Evolutionary conservation across 345 rosid species (phyloP).

Genomic region (Acer negundo): DNA sequence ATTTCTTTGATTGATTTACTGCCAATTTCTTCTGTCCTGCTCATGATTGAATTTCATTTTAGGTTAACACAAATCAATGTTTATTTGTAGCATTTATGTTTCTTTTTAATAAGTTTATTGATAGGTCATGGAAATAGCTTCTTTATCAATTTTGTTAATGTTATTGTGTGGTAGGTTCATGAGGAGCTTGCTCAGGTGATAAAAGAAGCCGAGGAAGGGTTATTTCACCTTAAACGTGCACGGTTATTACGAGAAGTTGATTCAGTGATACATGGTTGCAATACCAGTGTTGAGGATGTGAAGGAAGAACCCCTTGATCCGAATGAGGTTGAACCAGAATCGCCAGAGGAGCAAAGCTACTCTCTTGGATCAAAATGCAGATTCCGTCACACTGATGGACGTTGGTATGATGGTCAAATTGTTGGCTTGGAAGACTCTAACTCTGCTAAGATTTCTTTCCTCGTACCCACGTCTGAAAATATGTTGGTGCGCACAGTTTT

Average conservation of each 20-base stretch:
- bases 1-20: no score
- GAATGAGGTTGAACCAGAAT: slow-evolving; percentile 50
- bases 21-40: no score
- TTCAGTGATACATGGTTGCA: slow-evolving; percentile 32
- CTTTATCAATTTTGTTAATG: slow-evolving; percentile 7
- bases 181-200: slow-evolving; percentile 72
- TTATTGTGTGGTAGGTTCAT: slow-evolving; percentile 50
- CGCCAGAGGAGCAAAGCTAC: slow-evolving; percentile 45
- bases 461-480: slow-evolving; percentile 79
- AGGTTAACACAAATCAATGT: neutral
- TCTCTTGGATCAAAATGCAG: slow-evolving; percentile 77
- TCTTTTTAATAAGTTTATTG: neutral
- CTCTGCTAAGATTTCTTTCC: slow-evolving; percentile 77
- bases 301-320: slow-evolving; percentile 55
- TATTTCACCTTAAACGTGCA: slow-evolving; percentile 70
- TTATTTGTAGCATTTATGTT: neutral
- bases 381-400: slow-evolving; percentile 72
- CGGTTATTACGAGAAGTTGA: slow-evolving; percentile 75
- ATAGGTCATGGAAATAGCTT: neutral
- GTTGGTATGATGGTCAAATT: slow-evolving; percentile 89
- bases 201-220: slow-evolving; percentile 80
- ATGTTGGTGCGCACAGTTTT: slow-evolving; percentile 64
- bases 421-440: slow-evolving; percentile 53
- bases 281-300: slow-evolving; percentile 34
- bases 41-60: neutral